Conservation (phyloP, 148 eudicot species). For the Talinum fruticosum region DNA sequence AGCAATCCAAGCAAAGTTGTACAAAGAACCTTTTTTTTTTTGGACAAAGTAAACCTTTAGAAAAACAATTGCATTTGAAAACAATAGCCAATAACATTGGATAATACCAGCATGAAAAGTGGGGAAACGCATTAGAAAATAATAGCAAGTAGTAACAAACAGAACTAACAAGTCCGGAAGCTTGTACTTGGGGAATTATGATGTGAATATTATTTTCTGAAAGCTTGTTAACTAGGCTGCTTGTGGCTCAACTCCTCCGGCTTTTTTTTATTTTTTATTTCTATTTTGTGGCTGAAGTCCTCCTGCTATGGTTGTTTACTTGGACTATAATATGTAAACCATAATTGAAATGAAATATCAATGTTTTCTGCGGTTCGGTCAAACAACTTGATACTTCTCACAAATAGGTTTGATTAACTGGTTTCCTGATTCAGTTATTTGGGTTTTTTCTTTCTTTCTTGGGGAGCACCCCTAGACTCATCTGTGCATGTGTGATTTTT, state of each 20-base stretch:
- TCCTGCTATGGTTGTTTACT: too few species aligned
- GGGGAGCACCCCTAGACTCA: background rate
- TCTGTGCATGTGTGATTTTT: background rate
- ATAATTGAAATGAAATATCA: background rate
- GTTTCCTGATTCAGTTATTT: background rate
- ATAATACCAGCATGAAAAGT: too few species aligned
- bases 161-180: background rate
- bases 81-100: too few species aligned
- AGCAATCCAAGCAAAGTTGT: too few species aligned
- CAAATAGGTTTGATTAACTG: background rate
- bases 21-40: too few species aligned
- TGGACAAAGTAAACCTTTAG: too few species aligned
- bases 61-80: too few species aligned
- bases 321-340: background rate
- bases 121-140: too few species aligned
- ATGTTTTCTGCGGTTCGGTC: background rate
- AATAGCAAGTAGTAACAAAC: too few species aligned
- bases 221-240: slow-evolving; percentile 8
- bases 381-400: background rate
- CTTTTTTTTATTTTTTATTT: background rate
- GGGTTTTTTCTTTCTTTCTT: background rate
- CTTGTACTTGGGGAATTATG: background rate
- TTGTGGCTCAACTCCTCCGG: background rate
- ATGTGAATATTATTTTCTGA: background rate
- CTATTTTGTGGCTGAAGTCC: too few species aligned